Evolutionary conservation across 2,329 filamentous ascomycete genomes (phyloP), one percentile per base, ranked within the genome.

Genomic region (Ceratocystis huliohia): DNA sequence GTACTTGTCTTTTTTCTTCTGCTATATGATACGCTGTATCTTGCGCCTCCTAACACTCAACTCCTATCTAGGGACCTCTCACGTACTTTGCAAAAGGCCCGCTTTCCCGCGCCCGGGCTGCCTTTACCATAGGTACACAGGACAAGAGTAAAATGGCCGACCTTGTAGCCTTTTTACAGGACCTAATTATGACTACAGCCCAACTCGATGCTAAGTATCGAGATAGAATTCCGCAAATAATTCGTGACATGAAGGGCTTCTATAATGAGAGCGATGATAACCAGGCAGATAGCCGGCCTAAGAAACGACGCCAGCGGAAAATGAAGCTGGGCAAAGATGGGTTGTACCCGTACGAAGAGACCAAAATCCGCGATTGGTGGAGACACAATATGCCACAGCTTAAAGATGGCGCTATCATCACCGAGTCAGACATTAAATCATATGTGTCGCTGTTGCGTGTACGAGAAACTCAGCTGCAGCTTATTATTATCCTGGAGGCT

Each of bases 1-100:
- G 78, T 71, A 44, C 3, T 41, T 10, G 17, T 3, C 17, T 53
- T 62, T 1, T 61, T 1, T 15, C 5, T 30, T 15, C n/a, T 66
- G 5, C 28, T 4, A 6, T 17, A 45, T 15, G 7, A 22, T 10
- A 20, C 10, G 8, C 17, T 2, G 20, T 44, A 6, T 25, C 10
- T 17, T 4, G 37, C 37, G 13, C 8, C 17, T 53, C 4, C 22
- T 48, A 76, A 61, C 76, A 76, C 67, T 17, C 20, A 6, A 3
- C 1, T 28, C 13, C 10, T 22, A 10, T 41, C 8, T 56, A 89
- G 81, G 89, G 88, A 44, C 90, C 89, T 2, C 77, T 93, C 66
- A 89, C 89, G 67, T 94, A 92, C 74, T 92, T 93, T 74, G 87
- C 87, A 22, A 94, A 94, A 76, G 89, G 89, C 0, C 88, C 89